These are phyloP conservation scores for Bassia scoparia DNA, from an alignment of 148 eudicot species.

Conservation along the genomic window DNA sequence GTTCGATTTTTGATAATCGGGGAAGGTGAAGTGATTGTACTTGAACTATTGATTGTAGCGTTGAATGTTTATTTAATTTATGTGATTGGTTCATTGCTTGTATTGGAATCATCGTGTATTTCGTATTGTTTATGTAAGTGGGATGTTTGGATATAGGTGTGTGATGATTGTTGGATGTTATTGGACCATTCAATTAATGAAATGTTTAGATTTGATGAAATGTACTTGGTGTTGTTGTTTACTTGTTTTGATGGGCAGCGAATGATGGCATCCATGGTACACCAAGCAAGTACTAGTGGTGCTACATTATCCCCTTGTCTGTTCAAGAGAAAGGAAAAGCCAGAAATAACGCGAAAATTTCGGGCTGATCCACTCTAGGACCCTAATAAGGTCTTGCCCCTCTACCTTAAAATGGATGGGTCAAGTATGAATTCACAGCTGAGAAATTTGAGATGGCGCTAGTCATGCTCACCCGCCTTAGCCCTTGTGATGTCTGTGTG, in stretches of 20 bases:
- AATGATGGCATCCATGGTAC: conserved; percentile 72
- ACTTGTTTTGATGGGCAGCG: conserved; percentile 31
- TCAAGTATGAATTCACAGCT: conserved; percentile 46
- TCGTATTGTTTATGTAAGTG: background rate
- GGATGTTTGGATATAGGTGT: conserved; percentile 3
- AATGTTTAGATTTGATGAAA: conserved; percentile 17
- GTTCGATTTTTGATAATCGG: background rate
- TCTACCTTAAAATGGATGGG: conserved; percentile 40
- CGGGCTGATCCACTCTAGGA: conserved; percentile 57
- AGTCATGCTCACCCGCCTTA: conserved; percentile 34
- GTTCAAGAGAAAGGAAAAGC: conserved; percentile 61
- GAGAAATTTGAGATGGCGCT: conserved; percentile 42
- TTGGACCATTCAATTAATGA: background rate
- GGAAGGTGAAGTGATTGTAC: background rate
- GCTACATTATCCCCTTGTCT: conserved; percentile 45
- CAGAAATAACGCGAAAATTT: conserved; percentile 72
- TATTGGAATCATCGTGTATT: background rate
- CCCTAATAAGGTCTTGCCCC: conserved; percentile 35
- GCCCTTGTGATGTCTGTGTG: conserved; percentile 48
- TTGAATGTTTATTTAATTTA: background rate
- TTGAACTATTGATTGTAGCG: background rate
- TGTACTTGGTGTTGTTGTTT: conserved; percentile 20
- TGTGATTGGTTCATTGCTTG: background rate
- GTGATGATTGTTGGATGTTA: conserved; percentile 4
- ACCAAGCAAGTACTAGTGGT: conserved; percentile 49